These are phyloP conservation scores for Termitomyces sp. DNA, from an alignment of 768 basidiomycete species.

Conservation along the genomic window DNA sequence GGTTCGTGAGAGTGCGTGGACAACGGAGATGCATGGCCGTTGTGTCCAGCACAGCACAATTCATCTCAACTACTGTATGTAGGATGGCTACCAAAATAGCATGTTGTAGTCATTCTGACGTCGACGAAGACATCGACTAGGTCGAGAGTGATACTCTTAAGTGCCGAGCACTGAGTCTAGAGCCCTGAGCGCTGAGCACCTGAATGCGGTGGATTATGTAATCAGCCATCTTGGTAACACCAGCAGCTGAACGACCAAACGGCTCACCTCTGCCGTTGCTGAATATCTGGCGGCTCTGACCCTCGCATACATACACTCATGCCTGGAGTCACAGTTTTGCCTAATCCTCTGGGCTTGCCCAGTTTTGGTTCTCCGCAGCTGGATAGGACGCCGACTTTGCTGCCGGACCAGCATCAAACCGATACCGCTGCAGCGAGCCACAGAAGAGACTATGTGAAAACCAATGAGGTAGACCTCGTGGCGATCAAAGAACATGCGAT, in stretches of 20 bases:
- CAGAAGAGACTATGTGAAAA: slow-evolving; percentile 14
- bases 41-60: neutral
- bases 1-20: neutral
- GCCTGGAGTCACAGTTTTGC: slow-evolving; percentile 25
- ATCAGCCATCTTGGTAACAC: slow-evolving; percentile 2
- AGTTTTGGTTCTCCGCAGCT: slow-evolving; percentile 23
- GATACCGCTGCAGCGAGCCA: slow-evolving; percentile 19
- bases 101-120: neutral
- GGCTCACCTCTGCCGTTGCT: slow-evolving; percentile 1
- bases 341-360: slow-evolving; percentile 18
- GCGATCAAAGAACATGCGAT: slow-evolving; percentile 42
- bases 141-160: too few species aligned
- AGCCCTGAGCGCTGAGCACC: too few species aligned
- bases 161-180: neutral
- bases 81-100: neutral
- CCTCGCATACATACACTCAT: slow-evolving; percentile 9
- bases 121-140: neutral
- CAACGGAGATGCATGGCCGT: neutral
- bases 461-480: slow-evolving; percentile 31
- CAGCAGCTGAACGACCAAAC: neutral
- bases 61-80: neutral
- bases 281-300: slow-evolving; percentile 9
- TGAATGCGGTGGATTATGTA: neutral
- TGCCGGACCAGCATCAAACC: slow-evolving; percentile 14
- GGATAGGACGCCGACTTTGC: slow-evolving; percentile 21